Evolutionary conservation across 1,284 basidiomycete genomes (phyloP).

Genomic region (Sphagnurus paluster): DNA sequence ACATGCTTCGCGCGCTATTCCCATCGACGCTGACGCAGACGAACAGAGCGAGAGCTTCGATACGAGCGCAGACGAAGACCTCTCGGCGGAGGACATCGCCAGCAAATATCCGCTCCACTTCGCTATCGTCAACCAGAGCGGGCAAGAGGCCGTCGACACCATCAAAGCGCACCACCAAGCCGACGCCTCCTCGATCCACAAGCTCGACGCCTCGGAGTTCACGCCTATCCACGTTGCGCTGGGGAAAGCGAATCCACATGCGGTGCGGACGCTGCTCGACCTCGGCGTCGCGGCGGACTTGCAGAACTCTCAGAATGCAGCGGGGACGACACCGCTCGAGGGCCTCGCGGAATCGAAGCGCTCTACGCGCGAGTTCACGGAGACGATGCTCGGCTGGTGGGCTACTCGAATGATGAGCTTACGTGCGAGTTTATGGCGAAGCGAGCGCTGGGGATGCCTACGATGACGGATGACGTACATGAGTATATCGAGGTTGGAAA

Average conservation of each 20-base stretch:
- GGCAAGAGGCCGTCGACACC: background rate
- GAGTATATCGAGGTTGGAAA: too few relatives aligned
- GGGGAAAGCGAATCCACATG: constrained; percentile 7
- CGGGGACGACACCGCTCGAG: constrained; percentile 25
- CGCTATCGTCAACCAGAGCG: constrained; percentile 12
- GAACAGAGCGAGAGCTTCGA: constrained; percentile 6
- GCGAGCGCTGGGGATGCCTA: constrained; percentile 15
- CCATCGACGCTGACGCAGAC: constrained; percentile 19
- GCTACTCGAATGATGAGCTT: constrained; percentile 20
- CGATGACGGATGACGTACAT: constrained; percentile 1
- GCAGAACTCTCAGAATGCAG: constrained; percentile 17
- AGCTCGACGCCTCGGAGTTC: constrained; percentile 18
- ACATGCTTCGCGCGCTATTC: constrained; percentile 25
- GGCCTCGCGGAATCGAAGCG: constrained; percentile 18
- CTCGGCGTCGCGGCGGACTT: constrained; percentile 19
- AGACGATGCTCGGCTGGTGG: constrained; percentile 21
- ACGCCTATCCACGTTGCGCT: constrained; percentile 20
- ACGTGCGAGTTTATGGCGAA: constrained; percentile 18
- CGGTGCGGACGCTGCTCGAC: constrained; percentile 18
- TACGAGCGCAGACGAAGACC: background rate
- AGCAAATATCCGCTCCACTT: constrained; percentile 17
- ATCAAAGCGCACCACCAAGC: constrained; percentile 4
- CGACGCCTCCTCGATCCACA: constrained; percentile 16
- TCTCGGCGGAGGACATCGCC: constrained; percentile 5
- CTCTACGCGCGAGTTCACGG: constrained; percentile 18